Conservation (phyloP, 352 stramenopile species). For the Saprolegnia parasitica region DNA sequence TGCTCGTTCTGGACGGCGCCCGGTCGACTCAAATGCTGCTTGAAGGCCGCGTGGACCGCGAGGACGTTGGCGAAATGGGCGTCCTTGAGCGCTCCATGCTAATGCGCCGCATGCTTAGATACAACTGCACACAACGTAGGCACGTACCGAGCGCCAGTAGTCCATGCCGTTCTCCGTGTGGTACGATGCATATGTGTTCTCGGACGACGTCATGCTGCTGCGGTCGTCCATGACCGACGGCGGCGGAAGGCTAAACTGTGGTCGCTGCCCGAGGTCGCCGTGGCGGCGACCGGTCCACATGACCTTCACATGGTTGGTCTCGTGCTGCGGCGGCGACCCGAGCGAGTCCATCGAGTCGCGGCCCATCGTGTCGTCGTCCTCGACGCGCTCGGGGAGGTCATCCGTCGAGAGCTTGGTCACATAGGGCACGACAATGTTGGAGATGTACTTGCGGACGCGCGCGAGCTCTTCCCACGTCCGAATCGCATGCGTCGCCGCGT, state of each 20-base stretch:
- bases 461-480: constrained; percentile 27
- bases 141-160: constrained; percentile 27
- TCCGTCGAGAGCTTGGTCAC: constrained; percentile 21
- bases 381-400: neutral
- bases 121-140: neutral
- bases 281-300: constrained; percentile 18
- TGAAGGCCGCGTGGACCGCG: constrained; percentile 16
- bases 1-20: constrained; percentile 1
- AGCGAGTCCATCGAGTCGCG: constrained; percentile 1
- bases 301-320: constrained; percentile 11
- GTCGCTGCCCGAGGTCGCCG: constrained; percentile 9
- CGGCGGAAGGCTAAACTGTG: neutral
- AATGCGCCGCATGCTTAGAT: too few relatives aligned
- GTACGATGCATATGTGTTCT: constrained; percentile 12
- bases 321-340: neutral
- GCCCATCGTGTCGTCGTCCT: constrained; percentile 5
- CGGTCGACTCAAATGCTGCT: constrained; percentile 17
- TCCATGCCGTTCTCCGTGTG: constrained; percentile 15
- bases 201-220: constrained; percentile 4
- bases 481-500: neutral
- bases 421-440: constrained; percentile 16
- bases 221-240: constrained; percentile 3
- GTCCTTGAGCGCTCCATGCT: constrained; percentile 23
- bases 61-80: constrained; percentile 18
- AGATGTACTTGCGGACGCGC: constrained; percentile 29